Evolutionary conservation across 192 early-diverging fungal species (phyloP).

Genomic region (Dispira parvispora): DNA sequence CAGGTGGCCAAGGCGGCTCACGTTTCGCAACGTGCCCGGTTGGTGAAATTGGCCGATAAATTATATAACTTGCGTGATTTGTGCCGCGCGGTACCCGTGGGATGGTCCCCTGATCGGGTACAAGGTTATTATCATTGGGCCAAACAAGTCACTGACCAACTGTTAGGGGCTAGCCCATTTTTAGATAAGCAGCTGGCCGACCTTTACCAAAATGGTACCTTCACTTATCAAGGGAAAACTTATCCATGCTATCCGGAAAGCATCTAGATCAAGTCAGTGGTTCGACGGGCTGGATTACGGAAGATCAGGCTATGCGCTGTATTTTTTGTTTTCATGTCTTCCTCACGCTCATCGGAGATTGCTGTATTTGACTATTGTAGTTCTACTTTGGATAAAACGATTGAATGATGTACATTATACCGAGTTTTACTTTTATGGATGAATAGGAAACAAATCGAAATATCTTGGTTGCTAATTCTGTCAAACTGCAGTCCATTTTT

Average conservation of each 20-base stretch:
- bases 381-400: too few relatives aligned
- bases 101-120: slow-evolving; percentile 30
- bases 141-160: slow-evolving; percentile 37
- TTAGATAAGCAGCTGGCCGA: slow-evolving; percentile 28
- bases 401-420: too few relatives aligned
- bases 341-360: too few relatives aligned
- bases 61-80: slow-evolving; percentile 41
- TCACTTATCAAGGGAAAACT: slow-evolving; percentile 14
- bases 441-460: too few relatives aligned
- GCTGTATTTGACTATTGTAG: too few relatives aligned
- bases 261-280: too few relatives aligned
- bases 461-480: too few relatives aligned
- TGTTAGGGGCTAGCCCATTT: slow-evolving; percentile 19
- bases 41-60: slow-evolving; percentile 51
- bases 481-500: too few relatives aligned
- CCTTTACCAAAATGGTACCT: slow-evolving; percentile 21
- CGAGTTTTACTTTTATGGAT: too few relatives aligned
- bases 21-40: slow-evolving; percentile 37
- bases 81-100: slow-evolving; percentile 22
- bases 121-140: slow-evolving; percentile 43
- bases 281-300: too few relatives aligned
- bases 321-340: too few relatives aligned
- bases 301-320: too few relatives aligned
- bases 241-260: slow-evolving; percentile 7
- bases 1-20: slow-evolving; percentile 35